Base-by-base conservation (phyloP, 305 asterid species). In the Solanum hybrid region DNA sequence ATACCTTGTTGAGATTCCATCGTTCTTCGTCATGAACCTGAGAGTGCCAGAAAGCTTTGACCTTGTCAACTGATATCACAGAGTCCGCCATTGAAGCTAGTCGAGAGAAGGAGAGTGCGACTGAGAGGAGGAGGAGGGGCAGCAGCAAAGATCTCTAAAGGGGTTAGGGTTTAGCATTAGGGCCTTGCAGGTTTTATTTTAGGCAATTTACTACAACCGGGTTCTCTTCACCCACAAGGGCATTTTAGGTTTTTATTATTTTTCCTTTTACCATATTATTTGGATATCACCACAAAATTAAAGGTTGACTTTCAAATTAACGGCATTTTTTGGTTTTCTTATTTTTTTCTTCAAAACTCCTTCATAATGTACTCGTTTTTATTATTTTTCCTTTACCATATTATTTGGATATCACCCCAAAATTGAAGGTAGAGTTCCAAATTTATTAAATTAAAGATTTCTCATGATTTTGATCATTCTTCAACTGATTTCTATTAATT, bases 1-100 rank as follows among this genome's bases (percentile, higher is more conserved):
- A 64, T 95, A 97, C 99, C 98, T 85, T 87, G 94, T 97, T 97
- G 89, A 89, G 93, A 82, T 94, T 96, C 98, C 98, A 93, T 80
- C 94, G 95, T 9, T 94, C 98, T 51, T 95, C 98, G 64, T 97
- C 94, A 89, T 96, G 97, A 90, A 97, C 89, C 92, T 97, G 98
- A 29, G 98, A 94, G 90, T 94, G 95, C 96, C 93, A 95, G 90
- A 95, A 95, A n/a, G 93, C 93, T 92, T 95, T 96, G 92, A 96
- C 79, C 88, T 91, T 93, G 14, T 95, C 98, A 89, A 94, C 31
- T 12, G 99, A 95, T 87, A 94, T 78, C 87, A 92, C 46, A 22
- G 90, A 64, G 86, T 90, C 93, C 91, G 95, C 98, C 98, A 96
- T 94, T 86, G 72, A 35, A 91, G 34, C 87, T 87, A 85, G 37